Evolutionary conservation across 2,329 filamentous ascomycete species (phyloP).

Genomic region (Cordyceps sp.): DNA sequence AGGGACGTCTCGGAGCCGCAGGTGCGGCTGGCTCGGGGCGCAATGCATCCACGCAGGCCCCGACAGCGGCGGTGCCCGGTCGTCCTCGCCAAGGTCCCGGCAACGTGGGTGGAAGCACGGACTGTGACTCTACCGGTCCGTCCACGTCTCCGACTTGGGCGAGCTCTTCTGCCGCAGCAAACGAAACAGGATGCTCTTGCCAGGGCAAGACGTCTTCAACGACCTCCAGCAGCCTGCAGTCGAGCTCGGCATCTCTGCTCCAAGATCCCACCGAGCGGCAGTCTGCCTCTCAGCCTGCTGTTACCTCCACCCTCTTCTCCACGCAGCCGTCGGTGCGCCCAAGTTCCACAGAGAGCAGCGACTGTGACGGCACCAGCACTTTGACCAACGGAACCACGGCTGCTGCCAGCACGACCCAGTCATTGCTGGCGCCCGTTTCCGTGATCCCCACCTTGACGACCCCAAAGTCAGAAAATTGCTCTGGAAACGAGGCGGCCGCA

Average conservation of each 20-base stretch:
- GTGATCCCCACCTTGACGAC: background rate
- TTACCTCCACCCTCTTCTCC: background rate
- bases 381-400: background rate
- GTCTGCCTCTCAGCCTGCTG: background rate
- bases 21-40: background rate
- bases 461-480: background rate
- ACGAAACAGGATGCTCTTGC: conserved; percentile 1
- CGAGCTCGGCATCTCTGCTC: background rate
- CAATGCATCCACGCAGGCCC: background rate
- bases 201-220: background rate
- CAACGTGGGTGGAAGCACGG: background rate
- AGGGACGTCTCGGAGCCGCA: background rate
- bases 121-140: background rate
- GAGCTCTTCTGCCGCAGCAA: background rate
- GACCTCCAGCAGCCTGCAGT: background rate
- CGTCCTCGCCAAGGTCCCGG: background rate
- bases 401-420: background rate
- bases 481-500: background rate
- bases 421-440: background rate
- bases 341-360: background rate
- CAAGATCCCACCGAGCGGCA: background rate
- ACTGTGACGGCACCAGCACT: conserved; percentile 1
- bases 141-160: background rate
- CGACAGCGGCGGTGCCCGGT: no score
- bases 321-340: background rate